These are phyloP conservation scores for Bothriochloa decipiens DNA, from an alignment of 176 grass and related monocot species.

Conservation along the genomic window DNA sequence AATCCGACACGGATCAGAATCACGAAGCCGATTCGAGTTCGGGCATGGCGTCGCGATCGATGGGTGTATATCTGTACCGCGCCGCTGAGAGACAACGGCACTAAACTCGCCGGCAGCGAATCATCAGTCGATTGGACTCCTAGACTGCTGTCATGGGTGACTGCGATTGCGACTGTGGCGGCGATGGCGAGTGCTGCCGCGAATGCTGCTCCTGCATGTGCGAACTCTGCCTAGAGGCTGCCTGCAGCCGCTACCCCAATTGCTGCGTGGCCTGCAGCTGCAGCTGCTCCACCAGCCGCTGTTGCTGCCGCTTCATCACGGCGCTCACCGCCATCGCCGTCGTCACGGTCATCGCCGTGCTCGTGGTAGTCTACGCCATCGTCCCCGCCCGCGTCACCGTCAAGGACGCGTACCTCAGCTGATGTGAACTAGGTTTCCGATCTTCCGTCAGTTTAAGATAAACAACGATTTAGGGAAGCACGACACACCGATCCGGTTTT, in stretches of 20 bases:
- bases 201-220: background rate
- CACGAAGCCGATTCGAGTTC: background rate
- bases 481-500: too few species aligned
- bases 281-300: background rate
- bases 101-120: background rate
- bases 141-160: too few species aligned
- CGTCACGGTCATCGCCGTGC: background rate
- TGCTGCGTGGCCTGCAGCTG: too few species aligned
- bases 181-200: background rate
- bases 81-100: background rate
- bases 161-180: too few species aligned
- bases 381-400: background rate
- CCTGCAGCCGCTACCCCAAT: too few species aligned
- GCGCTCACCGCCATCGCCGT: background rate
- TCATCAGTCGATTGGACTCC: background rate
- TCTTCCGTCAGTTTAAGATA: too few species aligned
- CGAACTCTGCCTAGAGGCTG: too few species aligned
- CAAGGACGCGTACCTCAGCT: background rate
- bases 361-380: slow-evolving; percentile 1
- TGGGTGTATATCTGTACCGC: background rate
- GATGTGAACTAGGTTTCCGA: too few species aligned
- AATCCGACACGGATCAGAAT: background rate
- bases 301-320: background rate
- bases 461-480: too few species aligned
- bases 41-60: background rate